Evolutionary conservation across 2,329 filamentous ascomycete genomes (phyloP).

Genomic region (Ceratocystiopsis minuta): DNA sequence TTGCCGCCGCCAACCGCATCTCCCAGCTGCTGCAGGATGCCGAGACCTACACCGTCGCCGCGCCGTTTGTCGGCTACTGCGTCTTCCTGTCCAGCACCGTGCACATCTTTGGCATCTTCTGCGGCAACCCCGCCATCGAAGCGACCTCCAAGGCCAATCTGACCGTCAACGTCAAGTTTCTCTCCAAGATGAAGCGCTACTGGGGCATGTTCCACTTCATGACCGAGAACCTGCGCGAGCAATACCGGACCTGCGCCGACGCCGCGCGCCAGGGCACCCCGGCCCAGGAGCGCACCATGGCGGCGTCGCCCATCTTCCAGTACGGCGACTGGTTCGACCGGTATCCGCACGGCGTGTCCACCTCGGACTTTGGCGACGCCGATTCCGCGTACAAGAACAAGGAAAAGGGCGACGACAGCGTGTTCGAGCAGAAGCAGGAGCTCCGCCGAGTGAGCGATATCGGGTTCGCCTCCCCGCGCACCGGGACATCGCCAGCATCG

Average conservation of each 20-base stretch:
- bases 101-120: constrained; percentile 86
- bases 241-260: constrained; percentile 73
- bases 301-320: constrained; percentile 56
- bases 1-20: constrained; percentile 72
- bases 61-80: constrained; percentile 87
- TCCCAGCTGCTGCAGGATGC: constrained; percentile 69
- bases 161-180: constrained; percentile 71
- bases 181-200: constrained; percentile 89
- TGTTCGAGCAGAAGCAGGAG: constrained; percentile 69
- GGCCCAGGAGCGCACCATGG: constrained; percentile 22
- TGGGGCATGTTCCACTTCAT: constrained; percentile 99
- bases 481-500: constrained; percentile 5
- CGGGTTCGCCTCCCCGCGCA: no score
- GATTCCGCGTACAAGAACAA: constrained; percentile 42
- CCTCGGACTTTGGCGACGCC: constrained; percentile 67
- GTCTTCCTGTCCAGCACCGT: constrained; percentile 86
- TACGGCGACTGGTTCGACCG: constrained; percentile 96
- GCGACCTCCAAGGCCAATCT: constrained; percentile 66
- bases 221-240: constrained; percentile 76
- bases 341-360: constrained; percentile 81
- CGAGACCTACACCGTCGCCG: constrained; percentile 63
- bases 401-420: constrained; percentile 70
- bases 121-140: constrained; percentile 60
- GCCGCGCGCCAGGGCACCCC: constrained; percentile 51
- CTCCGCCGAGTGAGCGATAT: constrained; percentile 31